Conservation (phyloP, 192 early-diverging fungal genomes). For the Umbelopsis sp. region DNA sequence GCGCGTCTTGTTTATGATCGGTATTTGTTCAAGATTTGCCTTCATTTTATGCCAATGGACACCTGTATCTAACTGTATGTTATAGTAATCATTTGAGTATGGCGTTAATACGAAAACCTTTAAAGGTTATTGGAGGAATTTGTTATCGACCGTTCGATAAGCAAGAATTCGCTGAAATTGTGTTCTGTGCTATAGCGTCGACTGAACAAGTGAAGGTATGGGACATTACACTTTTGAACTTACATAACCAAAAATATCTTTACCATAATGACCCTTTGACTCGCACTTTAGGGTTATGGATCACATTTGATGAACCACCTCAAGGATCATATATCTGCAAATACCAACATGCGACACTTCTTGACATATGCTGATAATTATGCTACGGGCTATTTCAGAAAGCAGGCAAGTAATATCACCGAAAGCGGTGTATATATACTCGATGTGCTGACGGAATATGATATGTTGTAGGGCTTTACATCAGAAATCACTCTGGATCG, state of each 20-base stretch:
- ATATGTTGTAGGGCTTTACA: constrained; percentile 79
- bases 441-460: not conserved
- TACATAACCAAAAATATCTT: not conserved
- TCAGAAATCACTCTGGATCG: constrained; percentile 95
- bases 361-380: constrained; percentile 99
- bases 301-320: constrained; percentile 93
- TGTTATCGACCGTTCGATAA: constrained; percentile 90
- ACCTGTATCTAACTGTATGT: not conserved
- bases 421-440: not conserved
- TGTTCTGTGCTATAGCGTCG: constrained; percentile 93
- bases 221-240: not conserved
- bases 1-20: constrained; percentile 92
- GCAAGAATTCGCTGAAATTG: constrained; percentile 96
- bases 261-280: not conserved
- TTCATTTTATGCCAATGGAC: not conserved
- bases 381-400: constrained; percentile 98
- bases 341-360: constrained; percentile 80
- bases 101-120: constrained; percentile 68
- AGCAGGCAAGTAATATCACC: constrained; percentile 60
- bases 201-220: constrained; percentile 89
- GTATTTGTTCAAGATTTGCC: too few species aligned
- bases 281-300: constrained; percentile 82
- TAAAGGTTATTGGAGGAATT: constrained; percentile 91
- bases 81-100: constrained; percentile 82
- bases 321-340: constrained; percentile 87